Base-by-base conservation (phyloP, 2,329 filamentous ascomycete species). In the Didymella sp. region DNA sequence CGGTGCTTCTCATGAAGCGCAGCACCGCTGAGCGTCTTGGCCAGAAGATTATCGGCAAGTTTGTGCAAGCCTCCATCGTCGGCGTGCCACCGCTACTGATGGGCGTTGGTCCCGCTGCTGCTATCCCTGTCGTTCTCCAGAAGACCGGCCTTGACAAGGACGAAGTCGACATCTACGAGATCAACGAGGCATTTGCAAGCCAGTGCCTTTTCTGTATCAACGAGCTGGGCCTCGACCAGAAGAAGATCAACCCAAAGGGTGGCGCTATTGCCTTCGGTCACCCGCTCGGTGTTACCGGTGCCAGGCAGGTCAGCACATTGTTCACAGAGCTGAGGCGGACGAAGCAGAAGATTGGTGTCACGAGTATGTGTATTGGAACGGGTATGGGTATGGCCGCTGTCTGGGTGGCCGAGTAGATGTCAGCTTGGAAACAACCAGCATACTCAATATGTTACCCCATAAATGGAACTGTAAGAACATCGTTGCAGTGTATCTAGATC, bases 151-250 rank as follows among this genome's bases (percentile, higher is more conserved):
- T 99, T 69, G 83, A 82, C 74, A 91, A 89, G 78, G 89, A 71
- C 55, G 94, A 98, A 67, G 92, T 99, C 27, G 95, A 98, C 76
- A 94, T 98, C 73, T 98, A 86, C 73, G 95, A 99, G 85, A 97
- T 99, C 84, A 99, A 99, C 82, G 95, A 99, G 85, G 95, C 95
- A 1, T 99, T 99, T 77, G 95, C 95, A 28, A 91, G 87, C 62
- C 94, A 98, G 84, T 96, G 92, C 78, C 78, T 98, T 65, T 98
- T 90, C 90, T 97, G 92, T 78, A 87, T 91, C 62, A 91, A 95
- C 71, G 88, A 97, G 82, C 85, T 99, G 21, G 89, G 89, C 41
- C 80, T 99, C 25, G 90, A 92, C 50, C 74, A 83, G 59, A 88
- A 91, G 64, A 98, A 97, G 85, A 87, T 99, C 74, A 98, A 98